A percentile compares a stretch with the other conserved stretches of the same genome.
Evolutionary conservation across 345 rosid genomes (phyloP).

Genomic region (Gossypioides kirkii): DNA sequence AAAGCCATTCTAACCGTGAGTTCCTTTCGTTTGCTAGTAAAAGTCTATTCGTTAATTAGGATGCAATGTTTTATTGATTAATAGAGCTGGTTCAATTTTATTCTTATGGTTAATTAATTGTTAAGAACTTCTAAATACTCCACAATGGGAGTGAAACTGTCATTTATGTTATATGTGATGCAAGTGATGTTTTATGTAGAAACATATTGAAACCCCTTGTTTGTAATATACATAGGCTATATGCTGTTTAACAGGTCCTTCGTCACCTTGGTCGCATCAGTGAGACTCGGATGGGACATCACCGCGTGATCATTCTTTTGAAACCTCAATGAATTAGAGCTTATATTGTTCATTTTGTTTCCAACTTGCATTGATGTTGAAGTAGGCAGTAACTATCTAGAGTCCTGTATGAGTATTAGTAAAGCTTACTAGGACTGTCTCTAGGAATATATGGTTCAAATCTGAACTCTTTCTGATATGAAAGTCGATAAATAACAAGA

Average conservation of each 20-base stretch:
- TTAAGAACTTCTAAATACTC: background rate
- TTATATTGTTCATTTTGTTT: background rate
- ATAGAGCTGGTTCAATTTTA: background rate
- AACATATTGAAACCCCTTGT: background rate
- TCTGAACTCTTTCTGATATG: background rate
- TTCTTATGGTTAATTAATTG: background rate
- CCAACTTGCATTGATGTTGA: background rate
- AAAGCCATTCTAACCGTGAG: constrained; percentile 82
- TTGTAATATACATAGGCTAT: background rate
- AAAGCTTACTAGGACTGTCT: background rate
- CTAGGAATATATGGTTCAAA: background rate
- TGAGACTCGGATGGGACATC: constrained; percentile 72
- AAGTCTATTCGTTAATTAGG: background rate
- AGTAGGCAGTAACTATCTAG: background rate
- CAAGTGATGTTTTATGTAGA: background rate
- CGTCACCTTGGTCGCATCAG: constrained; percentile 87
- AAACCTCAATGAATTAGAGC: constrained; percentile 46
- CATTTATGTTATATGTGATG: background rate
- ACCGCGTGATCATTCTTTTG: constrained; percentile 63
- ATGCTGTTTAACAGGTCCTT: constrained; percentile 52
- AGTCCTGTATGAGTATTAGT: background rate
- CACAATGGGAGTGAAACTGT: background rate
- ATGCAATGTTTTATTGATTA: background rate
- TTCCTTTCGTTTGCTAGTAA: background rate
- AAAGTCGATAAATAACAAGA: background rate